Conservation (phyloP, 495 filamentous ascomycete species). For the Tuber umbilicatum region DNA sequence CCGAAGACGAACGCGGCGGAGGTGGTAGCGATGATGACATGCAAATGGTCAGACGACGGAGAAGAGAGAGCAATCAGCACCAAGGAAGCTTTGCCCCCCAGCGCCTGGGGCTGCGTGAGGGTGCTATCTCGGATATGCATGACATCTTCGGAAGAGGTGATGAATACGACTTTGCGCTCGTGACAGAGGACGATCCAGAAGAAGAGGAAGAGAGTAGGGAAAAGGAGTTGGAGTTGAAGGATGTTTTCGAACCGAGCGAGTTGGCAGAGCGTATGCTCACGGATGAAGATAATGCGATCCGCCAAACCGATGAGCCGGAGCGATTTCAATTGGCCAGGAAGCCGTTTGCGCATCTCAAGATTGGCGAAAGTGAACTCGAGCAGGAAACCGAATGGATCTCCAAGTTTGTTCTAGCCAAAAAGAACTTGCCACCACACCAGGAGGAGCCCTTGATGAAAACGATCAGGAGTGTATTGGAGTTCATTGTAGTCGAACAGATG, state of each 20-base stretch:
- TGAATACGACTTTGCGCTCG: constrained; percentile 89
- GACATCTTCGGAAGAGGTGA: constrained; percentile 89
- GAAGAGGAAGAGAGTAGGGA: constrained; percentile 65
- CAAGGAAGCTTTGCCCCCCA: constrained; percentile 35
- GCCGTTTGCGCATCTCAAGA: constrained; percentile 64
- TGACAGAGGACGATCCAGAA: constrained; percentile 73
- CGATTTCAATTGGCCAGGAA: constrained; percentile 86
- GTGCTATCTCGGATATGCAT: constrained; percentile 87
- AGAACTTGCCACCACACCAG: constrained; percentile 57
- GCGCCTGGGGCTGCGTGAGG: constrained; percentile 63
- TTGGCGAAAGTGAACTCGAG: constrained; percentile 60
- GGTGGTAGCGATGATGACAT: constrained; percentile 74
- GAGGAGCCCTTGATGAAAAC: constrained; percentile 77
- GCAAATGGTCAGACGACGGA: constrained; percentile 58
- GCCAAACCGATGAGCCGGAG: constrained; percentile 79
- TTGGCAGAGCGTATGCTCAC: constrained; percentile 88
- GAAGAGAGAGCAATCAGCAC: constrained; percentile 24
- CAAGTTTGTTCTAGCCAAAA: constrained; percentile 76
- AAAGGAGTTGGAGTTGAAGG: constrained; percentile 82
- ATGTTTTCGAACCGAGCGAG: constrained; percentile 95
- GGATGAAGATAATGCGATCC: constrained; percentile 87
- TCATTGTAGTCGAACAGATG: constrained; percentile 82
- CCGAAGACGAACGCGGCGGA: constrained; percentile 70
- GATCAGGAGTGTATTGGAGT: constrained; percentile 86
- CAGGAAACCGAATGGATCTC: constrained; percentile 92